These are phyloP conservation scores for Pterocarpus santalinus DNA, from an alignment of 306 rosid genomes.

Conservation along the genomic window DNA sequence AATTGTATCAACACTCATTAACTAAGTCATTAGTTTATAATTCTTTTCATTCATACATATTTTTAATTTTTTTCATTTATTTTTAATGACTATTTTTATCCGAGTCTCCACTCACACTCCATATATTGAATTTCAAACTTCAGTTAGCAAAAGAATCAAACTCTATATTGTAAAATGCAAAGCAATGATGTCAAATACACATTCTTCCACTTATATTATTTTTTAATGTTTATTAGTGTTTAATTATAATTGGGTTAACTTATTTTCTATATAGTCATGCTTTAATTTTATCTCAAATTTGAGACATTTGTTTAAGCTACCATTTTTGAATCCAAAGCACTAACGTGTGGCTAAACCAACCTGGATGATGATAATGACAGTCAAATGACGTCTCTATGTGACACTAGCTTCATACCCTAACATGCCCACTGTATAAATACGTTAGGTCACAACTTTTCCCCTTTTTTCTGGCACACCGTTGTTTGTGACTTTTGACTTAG, in stretches of 20 bases:
- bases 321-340: not conserved
- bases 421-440: constrained; percentile 5
- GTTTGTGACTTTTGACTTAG: not conserved
- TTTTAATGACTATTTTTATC: not conserved
- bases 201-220: too few species aligned
- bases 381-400: not conserved
- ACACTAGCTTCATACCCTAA: too few species aligned
- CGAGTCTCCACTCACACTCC: not conserved
- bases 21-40: too few species aligned
- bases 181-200: constrained; percentile 20
- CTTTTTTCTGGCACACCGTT: constrained; percentile 21
- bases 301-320: too few species aligned
- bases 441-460: constrained; percentile 2
- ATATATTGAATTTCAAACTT: too few species aligned
- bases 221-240: too few species aligned
- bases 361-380: constrained; percentile 22
- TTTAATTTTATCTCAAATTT: too few species aligned
- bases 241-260: too few species aligned
- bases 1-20: too few species aligned
- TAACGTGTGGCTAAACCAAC: not conserved
- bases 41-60: too few species aligned
- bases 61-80: not conserved
- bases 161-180: constrained; percentile 40
- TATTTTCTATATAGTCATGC: too few species aligned
- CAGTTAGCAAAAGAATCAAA: not conserved